Evolutionary conservation across 106 monocot species (phyloP).

Genomic region (Allium sativum): DNA sequence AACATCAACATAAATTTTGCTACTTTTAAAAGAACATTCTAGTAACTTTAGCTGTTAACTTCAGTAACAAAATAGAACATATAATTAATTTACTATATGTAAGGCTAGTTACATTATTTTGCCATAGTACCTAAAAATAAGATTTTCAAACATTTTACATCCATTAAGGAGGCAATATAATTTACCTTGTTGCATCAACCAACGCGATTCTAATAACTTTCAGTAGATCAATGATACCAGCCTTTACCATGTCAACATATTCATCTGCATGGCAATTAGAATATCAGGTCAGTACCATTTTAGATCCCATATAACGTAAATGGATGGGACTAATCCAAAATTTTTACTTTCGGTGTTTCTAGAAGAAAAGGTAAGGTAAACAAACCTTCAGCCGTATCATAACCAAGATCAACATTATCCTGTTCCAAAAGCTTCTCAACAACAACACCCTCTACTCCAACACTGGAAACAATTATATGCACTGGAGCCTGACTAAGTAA

Average conservation of each 20-base stretch:
- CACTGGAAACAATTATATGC: constrained; percentile 51
- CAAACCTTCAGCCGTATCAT: constrained; percentile 69
- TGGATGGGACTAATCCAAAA: not conserved
- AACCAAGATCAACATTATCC: constrained; percentile 59
- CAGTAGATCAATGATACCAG: constrained; percentile 63
- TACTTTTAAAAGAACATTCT: too few relatives aligned
- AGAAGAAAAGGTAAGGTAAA: too few relatives aligned
- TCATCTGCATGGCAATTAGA: constrained; percentile 22
- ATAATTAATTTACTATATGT: too few relatives aligned
- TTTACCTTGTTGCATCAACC: constrained; percentile 66
- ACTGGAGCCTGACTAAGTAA: constrained; percentile 37
- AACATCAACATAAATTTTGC: too few relatives aligned
- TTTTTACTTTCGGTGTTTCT: too few relatives aligned
- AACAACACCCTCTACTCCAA: constrained; percentile 60
- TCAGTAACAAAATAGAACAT: too few relatives aligned
- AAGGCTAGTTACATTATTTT: too few relatives aligned
- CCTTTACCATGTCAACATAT: constrained; percentile 68
- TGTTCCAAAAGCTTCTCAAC: constrained; percentile 74
- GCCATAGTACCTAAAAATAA: not conserved
- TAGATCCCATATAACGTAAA: too few relatives aligned
- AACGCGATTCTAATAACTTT: constrained; percentile 71
- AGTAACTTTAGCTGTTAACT: too few relatives aligned
- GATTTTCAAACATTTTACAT: not conserved
- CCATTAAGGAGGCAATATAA: not conserved
- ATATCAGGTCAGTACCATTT: not conserved